Evolutionary conservation across 2,329 filamentous ascomycete species (phyloP).

Genomic region (Trichophyton simii): DNA sequence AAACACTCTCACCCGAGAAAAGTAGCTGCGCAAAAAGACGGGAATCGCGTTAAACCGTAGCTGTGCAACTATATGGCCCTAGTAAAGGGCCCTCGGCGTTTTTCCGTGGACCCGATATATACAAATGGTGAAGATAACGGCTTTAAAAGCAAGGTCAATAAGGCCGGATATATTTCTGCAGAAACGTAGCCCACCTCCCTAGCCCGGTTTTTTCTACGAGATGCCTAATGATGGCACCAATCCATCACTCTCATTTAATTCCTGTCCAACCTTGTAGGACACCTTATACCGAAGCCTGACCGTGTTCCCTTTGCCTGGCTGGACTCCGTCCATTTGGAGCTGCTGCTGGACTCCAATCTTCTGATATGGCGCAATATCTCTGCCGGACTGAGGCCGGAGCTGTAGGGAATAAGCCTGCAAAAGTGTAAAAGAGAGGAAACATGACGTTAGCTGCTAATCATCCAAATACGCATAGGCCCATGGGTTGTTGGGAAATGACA

Average conservation of each 20-base stretch:
- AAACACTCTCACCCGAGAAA: too few species aligned
- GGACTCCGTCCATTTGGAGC: constrained; percentile 64
- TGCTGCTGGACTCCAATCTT: constrained; percentile 69
- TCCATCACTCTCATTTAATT: constrained; percentile 62
- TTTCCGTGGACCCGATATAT: too few species aligned
- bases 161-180: not conserved
- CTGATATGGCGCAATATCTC: constrained; percentile 57
- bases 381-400: constrained; percentile 73
- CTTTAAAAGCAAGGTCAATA: too few species aligned
- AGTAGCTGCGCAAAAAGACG: too few species aligned
- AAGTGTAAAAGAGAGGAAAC: not conserved
- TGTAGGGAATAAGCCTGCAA: constrained; percentile 63
- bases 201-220: constrained; percentile 34
- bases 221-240: constrained; percentile 71
- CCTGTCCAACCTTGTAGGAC: constrained; percentile 57
- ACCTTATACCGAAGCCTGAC: constrained; percentile 86
- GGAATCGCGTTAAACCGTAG: too few species aligned
- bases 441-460: not conserved
- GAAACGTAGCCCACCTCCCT: not conserved
- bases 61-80: too few species aligned
- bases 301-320: constrained; percentile 58
- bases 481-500: not conserved
- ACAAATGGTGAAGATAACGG: too few species aligned
- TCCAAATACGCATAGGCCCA: not conserved
- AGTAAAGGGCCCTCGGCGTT: too few species aligned